Base-by-base conservation (phyloP, 176 grass and related monocot genomes). In the Dactylis glomerata region DNA sequence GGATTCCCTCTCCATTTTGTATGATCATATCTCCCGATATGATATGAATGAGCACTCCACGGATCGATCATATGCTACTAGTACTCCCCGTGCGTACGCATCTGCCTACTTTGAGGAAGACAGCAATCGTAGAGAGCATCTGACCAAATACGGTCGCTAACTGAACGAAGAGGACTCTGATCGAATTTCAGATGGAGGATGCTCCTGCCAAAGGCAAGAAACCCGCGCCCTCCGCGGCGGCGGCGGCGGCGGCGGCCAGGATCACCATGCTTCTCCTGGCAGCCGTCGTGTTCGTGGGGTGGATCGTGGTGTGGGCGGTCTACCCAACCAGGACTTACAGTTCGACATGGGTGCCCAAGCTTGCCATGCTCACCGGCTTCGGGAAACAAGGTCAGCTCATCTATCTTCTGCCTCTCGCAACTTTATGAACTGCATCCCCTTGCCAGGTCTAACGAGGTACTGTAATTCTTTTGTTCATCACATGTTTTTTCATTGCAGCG, bases 271-370 rank as follows among this genome's bases (percentile, higher is more conserved):
- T 57, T 30, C 80, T 82, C 6, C 80, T 73, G 2, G 50, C 80
- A 23, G 66, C n/a, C 50, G 67, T 47, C 34, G 84, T 91, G 44
- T 91, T 94, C 82, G 68, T 68, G 0, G 89, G 71, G 24, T 94
- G 92, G 92, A 38, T 91, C 8, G 42, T 87, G 75, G 26, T 87
- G 10, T 91, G 92, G 92, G 76, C 81, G n/a, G 45, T 91, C 23
- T n/a, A 19, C 51, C 92, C 89, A 0, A 89, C 83, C 1, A 91
- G 56, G 19, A 84, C 70, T 1, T 91, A 79, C 46, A 81, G 67
- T 13, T 77, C 75, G 17, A 62, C 19, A 16, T 94, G 89, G 92
- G 76, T 76, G 23, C 86, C 80, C 1, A 83, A 81, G 70, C 89
- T 91, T 17, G 3, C 61, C 32, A 11, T 68, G 2, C 27, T 85